Evolutionary conservation across 2,329 filamentous ascomycete genomes (phyloP).

Genomic region (Colletotrichum australisinense): DNA sequence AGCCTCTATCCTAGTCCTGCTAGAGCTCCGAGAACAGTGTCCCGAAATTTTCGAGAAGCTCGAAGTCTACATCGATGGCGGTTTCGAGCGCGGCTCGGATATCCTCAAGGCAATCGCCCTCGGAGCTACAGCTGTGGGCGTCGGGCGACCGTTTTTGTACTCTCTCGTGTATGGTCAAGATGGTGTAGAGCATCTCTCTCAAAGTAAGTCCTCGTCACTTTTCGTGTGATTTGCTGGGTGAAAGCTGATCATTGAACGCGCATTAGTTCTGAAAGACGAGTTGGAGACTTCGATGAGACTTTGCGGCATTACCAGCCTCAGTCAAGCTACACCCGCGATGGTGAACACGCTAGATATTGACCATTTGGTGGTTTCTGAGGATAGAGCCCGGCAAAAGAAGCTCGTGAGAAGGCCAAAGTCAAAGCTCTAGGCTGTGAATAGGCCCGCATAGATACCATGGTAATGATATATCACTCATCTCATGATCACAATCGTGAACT

Average conservation of each 20-base stretch:
- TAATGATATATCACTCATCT: not conserved
- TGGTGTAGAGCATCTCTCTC: conserved; percentile 58
- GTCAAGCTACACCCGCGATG: conserved; percentile 41
- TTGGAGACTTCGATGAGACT: conserved; percentile 45
- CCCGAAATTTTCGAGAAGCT: conserved; percentile 33
- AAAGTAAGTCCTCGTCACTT: not conserved
- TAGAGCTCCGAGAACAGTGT: conserved; percentile 61
- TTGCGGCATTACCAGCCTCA: conserved; percentile 42
- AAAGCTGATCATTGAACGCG: not conserved
- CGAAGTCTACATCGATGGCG: conserved; percentile 73
- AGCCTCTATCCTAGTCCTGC: conserved; percentile 33
- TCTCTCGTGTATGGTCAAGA: conserved; percentile 52
- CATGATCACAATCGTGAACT: not conserved
- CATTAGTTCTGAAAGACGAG: conserved; percentile 42
- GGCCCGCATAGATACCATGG: too few species aligned
- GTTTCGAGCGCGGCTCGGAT: conserved; percentile 73
- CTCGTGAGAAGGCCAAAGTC: not conserved
- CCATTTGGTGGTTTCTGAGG: conserved; percentile 40
- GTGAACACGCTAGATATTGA: conserved; percentile 47
- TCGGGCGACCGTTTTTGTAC: conserved; percentile 75
- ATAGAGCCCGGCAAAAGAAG: conserved; percentile 2
- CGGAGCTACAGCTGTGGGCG: conserved; percentile 72
- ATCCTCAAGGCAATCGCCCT: conserved; percentile 78
- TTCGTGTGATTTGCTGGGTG: not conserved
- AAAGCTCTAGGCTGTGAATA: not conserved